Base-by-base conservation (phyloP, 108 stramenopile species). In the Nitzschia sp. region DNA sequence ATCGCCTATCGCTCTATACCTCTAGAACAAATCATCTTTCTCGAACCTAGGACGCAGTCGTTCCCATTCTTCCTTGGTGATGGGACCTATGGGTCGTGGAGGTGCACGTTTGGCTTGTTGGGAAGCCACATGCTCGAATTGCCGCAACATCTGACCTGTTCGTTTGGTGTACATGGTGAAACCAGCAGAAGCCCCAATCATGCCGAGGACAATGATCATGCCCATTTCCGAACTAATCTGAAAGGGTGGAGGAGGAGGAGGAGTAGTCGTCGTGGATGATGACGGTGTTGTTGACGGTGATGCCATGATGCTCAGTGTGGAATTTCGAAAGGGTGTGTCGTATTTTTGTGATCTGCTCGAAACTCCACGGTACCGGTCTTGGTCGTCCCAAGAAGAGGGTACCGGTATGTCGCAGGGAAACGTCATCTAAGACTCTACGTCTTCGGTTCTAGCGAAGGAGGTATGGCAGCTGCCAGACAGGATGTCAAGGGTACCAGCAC, bases 101-200 rank as follows among this genome's bases (percentile, higher is more conserved):
- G 76, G 75, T 24, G 55, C 72, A 19, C 85, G 73, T 44, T 77
- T 56, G 7, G 56, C 48, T 21, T 76, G 69, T 60, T 79, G 71
- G 40, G 74, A 55, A 11, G 69, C 44, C 7, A 76, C 53, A 39
- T 83, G 59, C 29, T 90, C 76, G 77, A 87, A 61, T 43, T 83
- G 82, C 26, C 68, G 67, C 37, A 90, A 53, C 79, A 90, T 83
- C 22, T 66, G 63, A 8, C 73, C 63, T 10, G 89, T 82, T 51
- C 78, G 69, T 64, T 84, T 85, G 0, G 89, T 90, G 62, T 90
- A 90, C 41, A 90, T 53, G 10, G 86, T 87, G 17, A 90, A 65
- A 6, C 89, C 89, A 21, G 89, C 88, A 25, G 84, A 81, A 8
- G 84, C 65, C 26, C 80, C 85, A 20, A 88, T 55, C 25, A 89